Base-by-base conservation (phyloP, 2,329 filamentous ascomycete genomes). In the Pseudonectria foliicola region DNA sequence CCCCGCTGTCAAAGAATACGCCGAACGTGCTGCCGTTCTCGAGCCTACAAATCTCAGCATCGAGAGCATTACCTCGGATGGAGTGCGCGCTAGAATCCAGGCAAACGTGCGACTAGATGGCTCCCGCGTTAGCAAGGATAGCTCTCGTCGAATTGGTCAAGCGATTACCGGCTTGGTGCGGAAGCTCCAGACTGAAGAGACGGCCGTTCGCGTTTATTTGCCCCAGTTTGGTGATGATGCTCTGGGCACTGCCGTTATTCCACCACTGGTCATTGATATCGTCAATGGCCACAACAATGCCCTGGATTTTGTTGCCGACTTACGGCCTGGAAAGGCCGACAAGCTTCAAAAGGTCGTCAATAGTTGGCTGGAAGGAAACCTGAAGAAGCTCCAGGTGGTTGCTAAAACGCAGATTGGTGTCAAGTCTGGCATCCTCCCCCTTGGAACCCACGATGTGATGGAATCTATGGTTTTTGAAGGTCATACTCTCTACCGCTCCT, bases 1-100 rank as follows among this genome's bases (percentile, higher is more conserved):
- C 2, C 79, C 82, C 12, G 77, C 82, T 7, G 77, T 94, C 10
- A 79, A 94, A 60, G 75, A 86, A 55, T 98, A 98, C 60, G 85
- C 84, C 31, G 82, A 90, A 61, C 72, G 89, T 58, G 86, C 89
- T 3, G 72, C 82, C 15, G 78, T 90, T 13, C 75, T 98, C 46
- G 78, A 89, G 54, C 86, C 92, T 2, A 88, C 82, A 6, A 84
- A 81, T 46, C 63, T 98, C 13, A 87, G 88, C 2, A 79, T 98
- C 40, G 84, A 92, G 52, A 86, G 83, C 3, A 83, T 95, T 46
- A 95, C 87, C 0, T 55, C 77, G 7, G 72, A 80, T 39, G 90
- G 92, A 10, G 75, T 95, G 7, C 77, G 74, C 42, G 83, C 86
- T 23, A 80, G 87, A 43, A 71, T 98, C 30, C 82, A 89, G 52